Evolutionary conservation across 2,329 filamentous ascomycete species (phyloP).

Genomic region (Chaetomiaceae sp.): DNA sequence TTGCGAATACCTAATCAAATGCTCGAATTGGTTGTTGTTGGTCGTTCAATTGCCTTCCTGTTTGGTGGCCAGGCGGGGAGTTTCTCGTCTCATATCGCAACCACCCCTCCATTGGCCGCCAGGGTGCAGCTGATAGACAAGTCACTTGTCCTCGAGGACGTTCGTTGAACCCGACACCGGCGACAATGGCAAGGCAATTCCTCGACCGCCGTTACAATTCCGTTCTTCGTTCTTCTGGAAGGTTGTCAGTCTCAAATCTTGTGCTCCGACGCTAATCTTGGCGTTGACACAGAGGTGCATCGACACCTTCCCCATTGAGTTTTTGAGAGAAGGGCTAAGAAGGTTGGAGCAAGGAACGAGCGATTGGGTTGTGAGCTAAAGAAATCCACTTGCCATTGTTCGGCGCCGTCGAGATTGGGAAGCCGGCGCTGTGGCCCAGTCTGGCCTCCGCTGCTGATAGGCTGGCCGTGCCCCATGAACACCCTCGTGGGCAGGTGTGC

Average conservation of each 20-base stretch:
- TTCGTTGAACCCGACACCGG: too few species aligned
- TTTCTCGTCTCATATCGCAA: too few species aligned
- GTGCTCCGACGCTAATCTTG: neutral
- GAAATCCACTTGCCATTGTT: slow-evolving; percentile 8
- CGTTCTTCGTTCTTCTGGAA: neutral
- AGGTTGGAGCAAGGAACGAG: neutral
- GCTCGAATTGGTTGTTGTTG: too few species aligned
- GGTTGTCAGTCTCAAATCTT: neutral
- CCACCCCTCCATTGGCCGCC: too few species aligned
- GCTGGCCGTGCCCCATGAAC: neutral
- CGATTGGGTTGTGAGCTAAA: slow-evolving; percentile 4
- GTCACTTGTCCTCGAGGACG: too few species aligned
- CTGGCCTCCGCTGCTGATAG: slow-evolving; percentile 1
- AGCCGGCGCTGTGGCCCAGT: neutral
- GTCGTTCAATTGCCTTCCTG: too few species aligned
- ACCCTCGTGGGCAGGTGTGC: neutral
- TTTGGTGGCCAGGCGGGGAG: too few species aligned
- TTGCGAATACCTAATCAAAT: too few species aligned
- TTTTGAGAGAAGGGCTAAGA: neutral
- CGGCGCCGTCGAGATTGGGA: slow-evolving; percentile 7
- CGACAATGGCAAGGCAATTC: neutral
- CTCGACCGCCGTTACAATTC: too few species aligned
- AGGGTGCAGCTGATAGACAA: too few species aligned
- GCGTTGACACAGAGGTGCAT: neutral
- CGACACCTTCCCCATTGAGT: slow-evolving; percentile 12